Conservation (phyloP, 2,329 filamentous ascomycete genomes). For the Incumbomyces delicatus region DNA sequence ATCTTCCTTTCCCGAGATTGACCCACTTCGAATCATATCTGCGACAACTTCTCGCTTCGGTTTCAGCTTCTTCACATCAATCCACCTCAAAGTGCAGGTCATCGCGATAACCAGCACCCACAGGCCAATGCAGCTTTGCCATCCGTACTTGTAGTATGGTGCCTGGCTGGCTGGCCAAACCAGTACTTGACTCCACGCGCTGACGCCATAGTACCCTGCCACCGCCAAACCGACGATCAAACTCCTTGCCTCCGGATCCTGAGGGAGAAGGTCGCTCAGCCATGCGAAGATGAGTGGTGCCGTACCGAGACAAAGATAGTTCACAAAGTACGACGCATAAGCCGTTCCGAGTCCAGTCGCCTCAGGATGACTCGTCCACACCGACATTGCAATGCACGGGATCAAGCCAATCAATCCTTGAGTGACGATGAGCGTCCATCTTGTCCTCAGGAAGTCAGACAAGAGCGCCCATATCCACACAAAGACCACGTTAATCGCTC, state of each 20-base stretch:
- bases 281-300: conserved; percentile 39
- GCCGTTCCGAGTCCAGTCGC: conserved; percentile 36
- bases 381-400: conserved; percentile 42
- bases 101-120: conserved; percentile 38
- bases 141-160: conserved; percentile 40
- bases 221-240: conserved; percentile 42
- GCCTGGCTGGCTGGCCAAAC: conserved; percentile 45
- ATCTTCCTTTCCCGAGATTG: neutral
- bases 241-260: conserved; percentile 41
- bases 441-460: conserved; percentile 40
- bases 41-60: conserved; percentile 14
- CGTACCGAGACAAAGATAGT: conserved; percentile 39
- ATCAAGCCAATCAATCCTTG: conserved; percentile 41
- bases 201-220: conserved; percentile 42
- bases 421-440: conserved; percentile 42
- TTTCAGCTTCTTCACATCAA: conserved; percentile 35
- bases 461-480: conserved; percentile 47
- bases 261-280: conserved; percentile 42
- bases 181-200: conserved; percentile 43
- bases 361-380: conserved; percentile 41
- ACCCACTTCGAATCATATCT: neutral
- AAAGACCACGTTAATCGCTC: conserved; percentile 41
- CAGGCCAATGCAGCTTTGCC: conserved; percentile 40
- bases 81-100: conserved; percentile 34
- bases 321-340: conserved; percentile 45